Base-by-base conservation (phyloP, 2,329 filamentous ascomycete species). In the Pyricularia pennisetigena region DNA sequence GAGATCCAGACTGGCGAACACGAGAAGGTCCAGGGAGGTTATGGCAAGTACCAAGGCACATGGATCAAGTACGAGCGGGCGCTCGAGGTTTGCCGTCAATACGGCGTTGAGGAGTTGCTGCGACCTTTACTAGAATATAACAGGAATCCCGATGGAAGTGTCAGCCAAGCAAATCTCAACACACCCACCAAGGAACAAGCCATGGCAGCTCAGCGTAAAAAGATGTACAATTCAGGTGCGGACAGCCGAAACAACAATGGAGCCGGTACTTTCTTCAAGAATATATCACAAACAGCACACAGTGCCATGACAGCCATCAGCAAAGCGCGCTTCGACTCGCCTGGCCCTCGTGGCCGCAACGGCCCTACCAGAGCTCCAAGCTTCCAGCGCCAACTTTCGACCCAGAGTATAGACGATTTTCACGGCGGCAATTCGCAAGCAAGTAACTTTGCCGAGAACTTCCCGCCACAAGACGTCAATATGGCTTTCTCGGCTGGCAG, bases 121-220 rank as follows among this genome's bases (percentile, higher is more conserved):
- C 85, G 87, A 26, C 90, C 91, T 20, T 83, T 95, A 5, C 79
- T 95, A 68, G 92, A 90, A 30, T 93, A 94, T 76, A 91, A 94
- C 74, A 91, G 93, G 82, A 88, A 87, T 68, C 87, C 90, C 72
- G 90, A 94, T 70, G 90, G 92, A 66, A 88, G 88, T 66, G 79
- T 88, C 66, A 89, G 90, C 68, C 87, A 88, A 64, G 91, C 90
- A 64, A 87, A 89, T 72, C 86, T 97, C 73, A 94, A 98, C 74
- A 98, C 95, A 0, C 95, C 95, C 0, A 99, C 95, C 54, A 99
- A 99, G 79, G 95, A 98, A 79, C 95, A 98, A 79, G 95, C 95
- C 70, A 97, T 98, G 94, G 95, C 95, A 12, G 94, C 94, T 5
- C 90, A 93, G 79, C 84, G 95, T 72, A 98, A 99, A 78, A 88